Evolutionary conservation across 2,329 filamentous ascomycete species (phyloP).

Genomic region (Fusarium nisikadoi): DNA sequence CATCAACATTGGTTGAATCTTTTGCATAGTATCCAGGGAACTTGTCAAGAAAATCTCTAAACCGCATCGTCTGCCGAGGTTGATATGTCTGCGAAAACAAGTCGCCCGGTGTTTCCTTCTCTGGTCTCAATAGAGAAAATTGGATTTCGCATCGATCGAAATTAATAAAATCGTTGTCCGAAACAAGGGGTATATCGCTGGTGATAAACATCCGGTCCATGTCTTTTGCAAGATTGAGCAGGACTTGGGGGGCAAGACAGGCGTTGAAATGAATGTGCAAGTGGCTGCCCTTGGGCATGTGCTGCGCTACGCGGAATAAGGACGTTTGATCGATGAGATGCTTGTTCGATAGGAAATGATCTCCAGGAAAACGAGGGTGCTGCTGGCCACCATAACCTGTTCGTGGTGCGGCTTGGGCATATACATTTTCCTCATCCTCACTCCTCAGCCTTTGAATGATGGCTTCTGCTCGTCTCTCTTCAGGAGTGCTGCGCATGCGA

Average conservation of each 20-base stretch:
- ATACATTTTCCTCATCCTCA: conserved; percentile 52
- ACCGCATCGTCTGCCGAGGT: conserved; percentile 56
- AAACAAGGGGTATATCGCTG: conserved; percentile 62
- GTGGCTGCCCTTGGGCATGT: conserved; percentile 77
- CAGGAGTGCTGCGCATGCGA: conserved; percentile 44
- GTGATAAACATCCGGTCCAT: conserved; percentile 77
- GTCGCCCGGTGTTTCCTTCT: conserved; percentile 51
- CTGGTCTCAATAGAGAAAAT: conserved; percentile 62
- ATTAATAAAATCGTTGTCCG: conserved; percentile 52
- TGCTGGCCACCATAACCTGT: conserved; percentile 56
- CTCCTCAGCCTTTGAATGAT: conserved; percentile 54
- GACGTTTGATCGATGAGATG: conserved; percentile 65
- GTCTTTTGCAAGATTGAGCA: conserved; percentile 65
- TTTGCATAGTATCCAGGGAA: conserved; percentile 45
- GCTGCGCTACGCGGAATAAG: conserved; percentile 65
- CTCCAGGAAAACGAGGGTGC: conserved; percentile 59
- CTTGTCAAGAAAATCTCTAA: conserved; percentile 53
- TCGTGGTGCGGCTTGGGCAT: conserved; percentile 46
- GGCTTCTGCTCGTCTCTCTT: conserved; percentile 52
- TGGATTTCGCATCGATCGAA: conserved; percentile 68
- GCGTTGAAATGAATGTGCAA: conserved; percentile 83
- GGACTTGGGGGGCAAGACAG: conserved; percentile 69
- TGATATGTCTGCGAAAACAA: conserved; percentile 63
- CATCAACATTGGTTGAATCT: conserved; percentile 46
- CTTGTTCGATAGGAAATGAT: conserved; percentile 69